Evolutionary conservation across 257 asterid species (phyloP).

Genomic region (Nicotiana tomentosiformis): DNA sequence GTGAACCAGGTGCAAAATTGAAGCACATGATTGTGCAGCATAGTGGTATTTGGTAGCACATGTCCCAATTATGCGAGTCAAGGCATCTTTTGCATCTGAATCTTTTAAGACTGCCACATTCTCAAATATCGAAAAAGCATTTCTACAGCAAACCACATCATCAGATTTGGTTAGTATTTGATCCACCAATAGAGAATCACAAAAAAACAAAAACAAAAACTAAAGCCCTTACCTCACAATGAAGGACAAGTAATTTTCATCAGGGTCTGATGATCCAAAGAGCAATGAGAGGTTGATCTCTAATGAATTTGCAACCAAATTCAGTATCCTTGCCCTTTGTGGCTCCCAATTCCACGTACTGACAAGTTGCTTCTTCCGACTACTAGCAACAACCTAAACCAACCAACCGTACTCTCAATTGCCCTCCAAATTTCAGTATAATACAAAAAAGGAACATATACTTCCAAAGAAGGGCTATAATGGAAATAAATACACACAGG

Average conservation of each 20-base stretch:
- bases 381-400: slow-evolving; percentile 56
- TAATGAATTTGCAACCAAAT: slow-evolving; percentile 73
- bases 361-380: slow-evolving; percentile 55
- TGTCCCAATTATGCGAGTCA: slow-evolving; percentile 82
- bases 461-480: not conserved
- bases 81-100: slow-evolving; percentile 65
- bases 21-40: slow-evolving; percentile 75
- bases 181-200: slow-evolving; percentile 5
- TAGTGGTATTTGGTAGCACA: slow-evolving; percentile 90
- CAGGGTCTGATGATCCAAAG: slow-evolving; percentile 84
- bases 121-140: slow-evolving; percentile 72
- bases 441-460: not conserved
- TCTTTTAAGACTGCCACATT: slow-evolving; percentile 65
- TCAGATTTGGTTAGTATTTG: not conserved
- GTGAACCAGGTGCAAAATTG: slow-evolving; percentile 81
- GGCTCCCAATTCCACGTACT: slow-evolving; percentile 87
- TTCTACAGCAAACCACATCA: slow-evolving; percentile 40
- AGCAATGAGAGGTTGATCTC: slow-evolving; percentile 81
- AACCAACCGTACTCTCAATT: slow-evolving; percentile 10
- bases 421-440: not conserved
- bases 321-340: slow-evolving; percentile 70
- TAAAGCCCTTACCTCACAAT: slow-evolving; percentile 58
- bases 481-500: slow-evolving; percentile 3
- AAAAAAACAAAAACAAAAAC: not conserved
- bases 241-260: slow-evolving; percentile 87